Evolutionary conservation across 257 asterid genomes (phyloP), one percentile per base, ranked within the genome.

Genomic region (Capsicum pubescens): DNA sequence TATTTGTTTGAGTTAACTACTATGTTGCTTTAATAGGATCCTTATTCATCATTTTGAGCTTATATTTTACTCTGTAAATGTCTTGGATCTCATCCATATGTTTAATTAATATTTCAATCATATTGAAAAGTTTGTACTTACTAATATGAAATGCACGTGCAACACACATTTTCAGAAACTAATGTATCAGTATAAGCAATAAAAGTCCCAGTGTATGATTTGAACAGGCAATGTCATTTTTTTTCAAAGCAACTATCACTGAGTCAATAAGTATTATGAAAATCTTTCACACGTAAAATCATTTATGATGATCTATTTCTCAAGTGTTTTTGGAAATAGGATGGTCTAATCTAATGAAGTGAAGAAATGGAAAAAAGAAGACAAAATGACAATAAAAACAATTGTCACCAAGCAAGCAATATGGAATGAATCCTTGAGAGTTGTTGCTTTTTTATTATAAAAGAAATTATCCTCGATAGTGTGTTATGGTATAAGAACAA

Each of bases 391-490:
- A 35, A 74, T 21, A 21, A 19, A 74, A 72, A n/a, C 39, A 71
- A 71, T 44, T 15, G 5, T 71, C 39, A 70, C 35, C 79, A 46
- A 74, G 60, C 19, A 11, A 74, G 81, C 61, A 74, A 74, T 74
- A 74, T 19, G 17, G 21, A 21, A 21, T 12, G 39, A 13, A 74
- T 50, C 44, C 44, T 21, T 74, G 81, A 7, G 61, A 3, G 61
- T 1, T 50, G 79, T 70, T 36, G 80, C 60, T 74, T 74, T 74
- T 50, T 50, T 6, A 74, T 74, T 60, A 52, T 46, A 72, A 52
- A 50, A 50, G 61, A 74, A 50, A 74, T 21, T 72, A 50, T 19
- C 19, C 56, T 5, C 17, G 3, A 74, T 19, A 50, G 6, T 21
- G 21, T 4, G 8, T 50, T 74, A 26, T 74, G 10, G 46, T 74